A percentile compares a stretch with the other conserved stretches of the same genome.
phyloP scores from a whole-genome alignment of 208 protist genomes.

The Phytomonas sp. region DNA sequence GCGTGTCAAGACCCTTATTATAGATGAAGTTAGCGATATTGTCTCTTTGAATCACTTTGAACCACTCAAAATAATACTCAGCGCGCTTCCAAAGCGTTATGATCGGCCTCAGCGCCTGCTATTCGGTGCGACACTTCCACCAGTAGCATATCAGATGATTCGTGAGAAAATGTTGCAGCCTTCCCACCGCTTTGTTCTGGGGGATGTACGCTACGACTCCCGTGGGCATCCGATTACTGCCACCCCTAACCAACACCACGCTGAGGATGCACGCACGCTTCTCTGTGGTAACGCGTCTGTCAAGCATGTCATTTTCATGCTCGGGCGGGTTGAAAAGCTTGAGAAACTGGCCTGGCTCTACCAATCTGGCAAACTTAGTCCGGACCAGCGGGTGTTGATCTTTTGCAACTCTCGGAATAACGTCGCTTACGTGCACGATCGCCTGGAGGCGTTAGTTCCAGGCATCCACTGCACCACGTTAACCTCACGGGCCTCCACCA shows the following conservation, averaged over 20 bases:
- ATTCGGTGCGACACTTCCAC: slow-evolving; percentile 63
- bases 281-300: not conserved
- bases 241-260: not conserved
- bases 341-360: slow-evolving; percentile 67
- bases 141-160: slow-evolving; percentile 67
- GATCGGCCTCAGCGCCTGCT: slow-evolving; percentile 65
- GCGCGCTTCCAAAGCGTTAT: slow-evolving; percentile 49
- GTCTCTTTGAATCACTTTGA: slow-evolving; percentile 84
- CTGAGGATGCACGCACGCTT: not conserved
- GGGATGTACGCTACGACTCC: slow-evolving; percentile 26
- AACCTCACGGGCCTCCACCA: slow-evolving; percentile 48
- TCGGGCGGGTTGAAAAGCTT: slow-evolving; percentile 66
- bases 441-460: slow-evolving; percentile 34
- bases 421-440: slow-evolving; percentile 65
- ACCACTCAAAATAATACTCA: slow-evolving; percentile 68
- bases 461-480: slow-evolving; percentile 44
- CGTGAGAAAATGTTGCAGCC: slow-evolving; percentile 58
- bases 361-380: slow-evolving; percentile 41
- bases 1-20: slow-evolving; percentile 48
- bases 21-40: slow-evolving; percentile 82
- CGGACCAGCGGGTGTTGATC: slow-evolving; percentile 65
- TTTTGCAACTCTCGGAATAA: slow-evolving; percentile 87
- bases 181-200: slow-evolving; percentile 76
- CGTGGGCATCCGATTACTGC: slow-evolving; percentile 18
- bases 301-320: slow-evolving; percentile 54